Evolutionary conservation across 2,329 filamentous ascomycete genomes (phyloP).

Genomic region (Alternaria gansuensis): DNA sequence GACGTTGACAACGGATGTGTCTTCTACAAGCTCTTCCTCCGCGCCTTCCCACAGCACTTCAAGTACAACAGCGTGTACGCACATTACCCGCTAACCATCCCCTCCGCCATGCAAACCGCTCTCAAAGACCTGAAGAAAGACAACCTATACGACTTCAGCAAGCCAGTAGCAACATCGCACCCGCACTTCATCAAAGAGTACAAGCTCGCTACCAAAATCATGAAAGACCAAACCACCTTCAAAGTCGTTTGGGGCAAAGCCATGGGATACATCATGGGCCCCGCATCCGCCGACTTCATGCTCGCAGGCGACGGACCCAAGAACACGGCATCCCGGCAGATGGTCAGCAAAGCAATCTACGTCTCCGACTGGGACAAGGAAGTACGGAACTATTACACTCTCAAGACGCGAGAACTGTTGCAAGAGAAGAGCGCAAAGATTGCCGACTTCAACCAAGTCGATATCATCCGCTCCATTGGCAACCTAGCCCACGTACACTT

Average conservation of each 20-base stretch:
- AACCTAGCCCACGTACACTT: conserved; percentile 66
- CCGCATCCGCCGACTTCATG: conserved; percentile 65
- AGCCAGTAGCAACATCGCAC: conserved; percentile 61
- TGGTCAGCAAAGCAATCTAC: conserved; percentile 65
- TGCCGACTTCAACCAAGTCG: conserved; percentile 70
- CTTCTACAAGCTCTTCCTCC: conserved; percentile 83
- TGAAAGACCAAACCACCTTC: conserved; percentile 70
- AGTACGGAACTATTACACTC: conserved; percentile 73
- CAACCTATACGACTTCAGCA: conserved; percentile 73
- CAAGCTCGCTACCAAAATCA: conserved; percentile 68
- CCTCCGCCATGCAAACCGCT: conserved; percentile 75
- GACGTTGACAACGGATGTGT: conserved; percentile 81
- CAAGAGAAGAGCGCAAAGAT: conserved; percentile 71
- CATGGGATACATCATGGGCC: conserved; percentile 70
- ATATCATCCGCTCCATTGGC: conserved; percentile 70
- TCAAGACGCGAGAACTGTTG: conserved; percentile 69
- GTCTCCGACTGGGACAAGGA: conserved; percentile 69
- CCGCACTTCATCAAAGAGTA: conserved; percentile 67
- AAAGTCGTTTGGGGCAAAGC: conserved; percentile 71
- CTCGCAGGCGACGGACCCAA: conserved; percentile 54
- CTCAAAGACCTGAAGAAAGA: conserved; percentile 72
- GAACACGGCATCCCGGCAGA: conserved; percentile 42
- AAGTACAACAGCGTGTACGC: conserved; percentile 80
- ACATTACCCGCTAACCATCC: conserved; percentile 77
- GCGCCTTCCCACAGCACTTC: conserved; percentile 83